Evolutionary conservation across 352 stramenopile species (phyloP), one percentile per base, ranked within the genome.

Genomic region (Pythium periplocum): DNA sequence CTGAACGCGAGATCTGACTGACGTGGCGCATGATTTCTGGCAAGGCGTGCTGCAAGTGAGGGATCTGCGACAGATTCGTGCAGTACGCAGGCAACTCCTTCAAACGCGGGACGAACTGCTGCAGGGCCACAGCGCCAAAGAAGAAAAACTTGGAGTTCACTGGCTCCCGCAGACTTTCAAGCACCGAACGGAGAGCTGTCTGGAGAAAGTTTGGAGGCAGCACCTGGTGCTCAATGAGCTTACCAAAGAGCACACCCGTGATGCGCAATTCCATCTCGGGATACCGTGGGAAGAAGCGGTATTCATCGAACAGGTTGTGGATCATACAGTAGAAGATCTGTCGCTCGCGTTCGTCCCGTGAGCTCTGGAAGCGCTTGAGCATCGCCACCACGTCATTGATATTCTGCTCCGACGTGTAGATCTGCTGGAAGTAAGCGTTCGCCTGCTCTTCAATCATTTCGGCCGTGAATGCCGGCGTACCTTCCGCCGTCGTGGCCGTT

Each of bases 271-370:
- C 96, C 77, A 98, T 99, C 68, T 99, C 96, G 5, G 96, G 96
- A 66, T 99, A 99, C 57, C 97, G 97, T 39, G 96, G 95, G 66
- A 99, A 99, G 76, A 99, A 99, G 49, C 96, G 84, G 69, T 99
- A 99, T 72, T 99, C 97, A 62, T 99, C 96, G 68, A 99, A 99
- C 2, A 99, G 73, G 66, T 99, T 99, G 74, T 99, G 96, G 58
- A 99, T 98, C 96, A 99, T 99, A 66, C 95, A 99, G 43, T 97
- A 97, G 69, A 99, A 99, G 61, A 99, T 98, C 69, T 99, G 96
- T 50, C 98, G 96, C 62, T 99, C 96, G 45, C 93, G 87, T 35
- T 90, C 83, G 57, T 98, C 96, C 6, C 88, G 87, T 10, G 93
- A 98, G 30, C 78, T 84, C 76, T 99, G 97, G 81, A 99, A 99